Evolutionary conservation across 192 early-diverging fungal species (phyloP).

Genomic region (Linnemannia hyalina): DNA sequence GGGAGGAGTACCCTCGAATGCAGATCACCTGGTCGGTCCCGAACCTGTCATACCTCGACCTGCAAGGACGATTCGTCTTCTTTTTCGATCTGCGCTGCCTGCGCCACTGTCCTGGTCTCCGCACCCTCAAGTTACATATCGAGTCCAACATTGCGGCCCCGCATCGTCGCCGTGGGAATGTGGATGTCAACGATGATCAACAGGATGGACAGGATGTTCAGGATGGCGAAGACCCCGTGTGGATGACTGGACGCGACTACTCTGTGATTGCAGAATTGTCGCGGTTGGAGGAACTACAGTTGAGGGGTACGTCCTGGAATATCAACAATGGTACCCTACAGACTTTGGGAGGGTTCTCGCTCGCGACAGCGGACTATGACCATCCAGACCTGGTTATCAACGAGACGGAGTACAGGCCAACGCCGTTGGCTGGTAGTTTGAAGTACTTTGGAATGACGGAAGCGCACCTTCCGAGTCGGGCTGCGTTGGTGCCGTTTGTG

Average conservation of each 20-base stretch:
- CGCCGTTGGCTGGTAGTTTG: slow-evolving; percentile 4
- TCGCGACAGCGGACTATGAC: not conserved
- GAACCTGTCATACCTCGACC: slow-evolving; percentile 16
- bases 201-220: not conserved
- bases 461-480: not conserved
- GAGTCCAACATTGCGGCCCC: slow-evolving; percentile 14
- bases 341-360: not conserved
- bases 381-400: not conserved
- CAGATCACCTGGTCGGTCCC: slow-evolving; percentile 22
- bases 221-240: slow-evolving; percentile 5
- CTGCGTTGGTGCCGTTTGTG: slow-evolving; percentile 19
- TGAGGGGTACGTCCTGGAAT: slow-evolving; percentile 22
- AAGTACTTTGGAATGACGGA: slow-evolving; percentile 17
- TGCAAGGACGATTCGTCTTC: slow-evolving; percentile 29
- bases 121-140: slow-evolving; percentile 15
- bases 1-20: slow-evolving; percentile 19
- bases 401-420: not conserved
- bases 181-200: not conserved
- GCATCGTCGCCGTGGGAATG: not conserved
- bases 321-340: slow-evolving; percentile 24
- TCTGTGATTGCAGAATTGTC: slow-evolving; percentile 18
- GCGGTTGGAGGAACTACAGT: slow-evolving; percentile 24
- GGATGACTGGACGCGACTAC: slow-evolving; percentile 6
- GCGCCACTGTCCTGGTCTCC: slow-evolving; percentile 12
- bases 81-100: slow-evolving; percentile 25